Base-by-base conservation (phyloP, 305 asterid genomes). In the Fraxinus paxiana region DNA sequence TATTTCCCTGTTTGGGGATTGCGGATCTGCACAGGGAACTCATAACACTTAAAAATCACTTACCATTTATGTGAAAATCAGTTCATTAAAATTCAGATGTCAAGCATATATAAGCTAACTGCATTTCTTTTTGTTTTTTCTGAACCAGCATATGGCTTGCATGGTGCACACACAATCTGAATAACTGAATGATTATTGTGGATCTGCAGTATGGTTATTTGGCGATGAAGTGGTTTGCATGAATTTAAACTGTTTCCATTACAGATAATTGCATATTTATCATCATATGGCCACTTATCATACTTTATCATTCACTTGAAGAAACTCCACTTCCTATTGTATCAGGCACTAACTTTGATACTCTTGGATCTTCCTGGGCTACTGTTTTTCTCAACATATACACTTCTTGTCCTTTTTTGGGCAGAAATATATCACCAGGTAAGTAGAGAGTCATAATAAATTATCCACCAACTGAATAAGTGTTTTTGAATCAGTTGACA, bases 341-440 rank as follows among this genome's bases (percentile, higher is more conserved):
- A 81, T 82, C 93, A 95, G 98, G 97, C 90, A 78, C 84, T 91
- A 77, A 86, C 92, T 56, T 79, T 84, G 88, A 80, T 89, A 67
- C 87, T 93, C 67, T 84, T 95, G 88, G 97, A 95, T 85, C 91
- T 95, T 84, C 98, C 98, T 79, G 97, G 94, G 78, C 82, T 95
- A 84, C 92, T 95, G 77, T 95, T 95, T 89, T 93, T 95, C 89
- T 95, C 98, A 63, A 91, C 98, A 41, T 95, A 92, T 80, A 90
- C 97, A 18, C 98, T 95, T 83, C 98, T 95, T 81, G 97, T 91
- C 81, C 93, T 95, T 82, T 95, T 93, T 81, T 92, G 98, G 98
- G 98, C 98, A 12, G 98, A 95, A 91, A 93, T 95, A 87, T 95
- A 95, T 87, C 97, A 95, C 85, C 98, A 95, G 97, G 98, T 91